Conservation (phyloP, 352 stramenopile genomes). For the Phytophthora macrochlamydospora region DNA sequence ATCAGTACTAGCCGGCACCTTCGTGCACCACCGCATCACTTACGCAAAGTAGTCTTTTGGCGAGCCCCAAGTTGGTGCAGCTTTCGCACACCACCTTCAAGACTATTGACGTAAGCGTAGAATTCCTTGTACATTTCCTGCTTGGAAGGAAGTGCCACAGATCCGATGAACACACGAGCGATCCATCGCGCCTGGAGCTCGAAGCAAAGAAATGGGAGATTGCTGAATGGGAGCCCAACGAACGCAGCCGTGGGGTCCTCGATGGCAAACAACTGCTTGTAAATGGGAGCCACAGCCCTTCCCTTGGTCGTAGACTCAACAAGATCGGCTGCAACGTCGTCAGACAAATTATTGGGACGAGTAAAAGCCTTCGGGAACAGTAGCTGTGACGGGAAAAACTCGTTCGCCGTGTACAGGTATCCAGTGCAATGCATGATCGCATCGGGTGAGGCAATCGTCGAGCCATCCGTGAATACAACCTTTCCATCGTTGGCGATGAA, state of each 20-base stretch:
- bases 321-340: slow-evolving; percentile 36
- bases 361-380: slow-evolving; percentile 47
- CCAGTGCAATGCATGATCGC: slow-evolving; percentile 85
- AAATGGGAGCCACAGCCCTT: slow-evolving; percentile 62
- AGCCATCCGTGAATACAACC: slow-evolving; percentile 64
- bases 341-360: slow-evolving; percentile 24
- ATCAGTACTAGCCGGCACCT: too few species aligned
- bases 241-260: slow-evolving; percentile 77
- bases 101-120: slow-evolving; percentile 41
- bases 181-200: slow-evolving; percentile 81
- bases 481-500: slow-evolving; percentile 51
- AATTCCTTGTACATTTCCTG: slow-evolving; percentile 77
- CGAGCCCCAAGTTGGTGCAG: slow-evolving; percentile 68
- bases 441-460: slow-evolving; percentile 50
- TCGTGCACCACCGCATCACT: slow-evolving; percentile 1
- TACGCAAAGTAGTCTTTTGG: slow-evolving; percentile 64
- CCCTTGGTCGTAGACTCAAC: slow-evolving; percentile 33
- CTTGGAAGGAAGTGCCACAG: slow-evolving; percentile 50
- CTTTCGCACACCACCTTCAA: slow-evolving; percentile 57
- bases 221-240: slow-evolving; percentile 74
- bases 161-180: slow-evolving; percentile 56
- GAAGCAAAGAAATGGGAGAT: slow-evolving; percentile 82
- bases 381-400: slow-evolving; percentile 50
- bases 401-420: slow-evolving; percentile 69
- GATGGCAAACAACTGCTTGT: slow-evolving; percentile 82